phyloP scores from a whole-genome alignment of 768 basidiomycete genomes.

The Leccinum subtestaceum region DNA sequence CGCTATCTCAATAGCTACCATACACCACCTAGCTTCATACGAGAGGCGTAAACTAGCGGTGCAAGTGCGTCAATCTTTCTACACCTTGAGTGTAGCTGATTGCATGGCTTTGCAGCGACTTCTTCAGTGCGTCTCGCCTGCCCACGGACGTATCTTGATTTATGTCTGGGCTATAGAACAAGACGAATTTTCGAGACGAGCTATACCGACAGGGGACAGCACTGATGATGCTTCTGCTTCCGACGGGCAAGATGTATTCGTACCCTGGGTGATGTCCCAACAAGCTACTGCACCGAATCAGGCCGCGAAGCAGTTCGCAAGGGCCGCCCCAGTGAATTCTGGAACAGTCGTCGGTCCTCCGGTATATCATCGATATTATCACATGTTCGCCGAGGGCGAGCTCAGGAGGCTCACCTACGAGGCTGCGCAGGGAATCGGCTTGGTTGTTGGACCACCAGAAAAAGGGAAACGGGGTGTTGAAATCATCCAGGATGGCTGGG shows the following conservation, averaged over 20 bases:
- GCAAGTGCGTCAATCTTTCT: slow-evolving; percentile 45
- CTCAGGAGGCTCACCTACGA: slow-evolving; percentile 56
- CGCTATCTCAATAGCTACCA: slow-evolving; percentile 95
- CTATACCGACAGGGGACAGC: slow-evolving; percentile 39
- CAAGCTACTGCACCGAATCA: slow-evolving; percentile 24
- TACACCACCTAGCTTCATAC: slow-evolving; percentile 89
- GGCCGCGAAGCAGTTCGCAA: slow-evolving; percentile 7
- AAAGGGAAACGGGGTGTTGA: slow-evolving; percentile 48
- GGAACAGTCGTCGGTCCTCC: slow-evolving; percentile 18
- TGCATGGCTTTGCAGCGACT: slow-evolving; percentile 44
- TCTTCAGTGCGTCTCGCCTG: slow-evolving; percentile 59
- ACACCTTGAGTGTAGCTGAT: background rate
- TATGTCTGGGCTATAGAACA: slow-evolving; percentile 99
- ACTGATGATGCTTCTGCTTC: slow-evolving; percentile 1
- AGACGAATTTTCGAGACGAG: slow-evolving; percentile 77
- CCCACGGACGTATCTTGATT: slow-evolving; percentile 77
- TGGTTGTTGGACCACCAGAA: slow-evolving; percentile 46
- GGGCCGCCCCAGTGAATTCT: background rate
- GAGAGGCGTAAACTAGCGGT: slow-evolving; percentile 71
- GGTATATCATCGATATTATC: slow-evolving; percentile 89
- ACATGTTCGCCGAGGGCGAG: slow-evolving; percentile 89
- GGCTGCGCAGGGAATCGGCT: slow-evolving; percentile 58
- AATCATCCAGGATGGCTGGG: slow-evolving; percentile 77
- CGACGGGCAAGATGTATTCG: slow-evolving; percentile 78
- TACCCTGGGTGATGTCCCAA: slow-evolving; percentile 77